phyloP scores from a whole-genome alignment of 192 early-diverging fungal genomes.

The Coemansia sp. region DNA sequence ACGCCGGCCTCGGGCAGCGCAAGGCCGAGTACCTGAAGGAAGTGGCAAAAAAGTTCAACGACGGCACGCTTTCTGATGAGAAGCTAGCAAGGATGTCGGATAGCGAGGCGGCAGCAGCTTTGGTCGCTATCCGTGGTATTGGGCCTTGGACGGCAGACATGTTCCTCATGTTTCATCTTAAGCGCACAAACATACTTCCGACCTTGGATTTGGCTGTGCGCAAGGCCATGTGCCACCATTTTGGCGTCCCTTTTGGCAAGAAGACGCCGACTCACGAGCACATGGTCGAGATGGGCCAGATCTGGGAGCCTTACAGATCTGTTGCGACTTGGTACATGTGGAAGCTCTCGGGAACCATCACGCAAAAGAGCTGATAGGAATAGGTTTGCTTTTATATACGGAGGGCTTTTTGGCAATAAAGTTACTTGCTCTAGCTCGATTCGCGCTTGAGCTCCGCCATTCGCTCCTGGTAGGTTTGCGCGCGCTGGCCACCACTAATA shows the following conservation, averaged over 20 bases:
- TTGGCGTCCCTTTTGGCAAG: slow-evolving; percentile 54
- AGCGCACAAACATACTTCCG: slow-evolving; percentile 69
- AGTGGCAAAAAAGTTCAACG: slow-evolving; percentile 59
- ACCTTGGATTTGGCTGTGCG: slow-evolving; percentile 63
- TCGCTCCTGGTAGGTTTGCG: slow-evolving; percentile 41
- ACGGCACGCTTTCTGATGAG: slow-evolving; percentile 52
- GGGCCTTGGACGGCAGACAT: slow-evolving; percentile 73
- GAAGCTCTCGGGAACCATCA: slow-evolving; percentile 46
- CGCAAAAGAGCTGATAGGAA: slow-evolving; percentile 31
- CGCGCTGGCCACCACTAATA: neutral
- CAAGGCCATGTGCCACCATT: slow-evolving; percentile 65
- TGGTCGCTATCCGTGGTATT: slow-evolving; percentile 65
- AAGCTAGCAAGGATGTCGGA: slow-evolving; percentile 56
- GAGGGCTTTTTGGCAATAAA: neutral
- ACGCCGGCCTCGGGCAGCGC: slow-evolving; percentile 32
- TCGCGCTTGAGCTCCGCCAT: slow-evolving; percentile 40
- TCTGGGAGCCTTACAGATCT: slow-evolving; percentile 66
- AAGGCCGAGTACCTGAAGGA: slow-evolving; percentile 67
- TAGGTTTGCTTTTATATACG: slow-evolving; percentile 6
- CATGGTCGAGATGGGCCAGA: slow-evolving; percentile 55
- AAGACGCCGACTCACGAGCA: slow-evolving; percentile 54
- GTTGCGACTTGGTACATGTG: slow-evolving; percentile 71
- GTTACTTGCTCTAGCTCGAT: neutral
- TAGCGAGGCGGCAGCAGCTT: slow-evolving; percentile 52
- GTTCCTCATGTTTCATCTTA: slow-evolving; percentile 72